phyloP scores from a whole-genome alignment of 306 rosid genomes.

The Fragaria ananassa region DNA sequence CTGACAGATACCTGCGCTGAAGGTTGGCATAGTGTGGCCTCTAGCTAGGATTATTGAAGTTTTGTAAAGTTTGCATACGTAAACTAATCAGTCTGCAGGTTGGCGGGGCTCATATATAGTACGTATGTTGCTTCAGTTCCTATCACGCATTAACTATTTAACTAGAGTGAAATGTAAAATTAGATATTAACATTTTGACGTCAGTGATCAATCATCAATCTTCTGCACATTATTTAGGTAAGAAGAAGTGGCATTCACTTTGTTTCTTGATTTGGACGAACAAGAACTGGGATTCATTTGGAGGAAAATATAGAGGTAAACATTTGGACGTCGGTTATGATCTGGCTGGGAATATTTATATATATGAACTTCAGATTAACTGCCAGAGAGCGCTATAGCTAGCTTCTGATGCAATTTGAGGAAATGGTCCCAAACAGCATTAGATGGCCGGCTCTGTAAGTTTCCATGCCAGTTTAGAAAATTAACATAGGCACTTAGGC shows the following conservation, averaged over 20 bases:
- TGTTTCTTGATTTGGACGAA: too few species aligned
- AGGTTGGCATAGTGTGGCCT: not conserved
- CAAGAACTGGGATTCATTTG: not conserved
- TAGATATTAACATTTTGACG: not conserved
- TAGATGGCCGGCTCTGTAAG: not conserved
- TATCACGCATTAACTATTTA: not conserved
- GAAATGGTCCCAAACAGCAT: not conserved
- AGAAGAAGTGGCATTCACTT: not conserved
- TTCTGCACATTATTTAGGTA: not conserved
- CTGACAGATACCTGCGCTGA: not conserved
- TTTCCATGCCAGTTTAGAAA: not conserved
- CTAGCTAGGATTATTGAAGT: not conserved
- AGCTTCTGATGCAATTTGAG: not conserved
- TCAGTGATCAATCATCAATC: not conserved
- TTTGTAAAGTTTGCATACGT: not conserved
- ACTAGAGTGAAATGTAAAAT: not conserved
- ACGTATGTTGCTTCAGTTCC: not conserved
- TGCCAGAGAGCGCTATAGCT: not conserved
- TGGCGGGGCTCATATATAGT: not conserved
- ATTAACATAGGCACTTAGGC: not conserved
- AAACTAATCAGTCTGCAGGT: not conserved
- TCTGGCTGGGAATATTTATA: not conserved
- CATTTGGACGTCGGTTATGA: not conserved
- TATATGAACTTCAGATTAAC: not conserved
- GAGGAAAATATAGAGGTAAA: not conserved